Evolutionary conservation across 176 grass and related monocot species (phyloP).

Genomic region (Calamus simplicifolius): DNA sequence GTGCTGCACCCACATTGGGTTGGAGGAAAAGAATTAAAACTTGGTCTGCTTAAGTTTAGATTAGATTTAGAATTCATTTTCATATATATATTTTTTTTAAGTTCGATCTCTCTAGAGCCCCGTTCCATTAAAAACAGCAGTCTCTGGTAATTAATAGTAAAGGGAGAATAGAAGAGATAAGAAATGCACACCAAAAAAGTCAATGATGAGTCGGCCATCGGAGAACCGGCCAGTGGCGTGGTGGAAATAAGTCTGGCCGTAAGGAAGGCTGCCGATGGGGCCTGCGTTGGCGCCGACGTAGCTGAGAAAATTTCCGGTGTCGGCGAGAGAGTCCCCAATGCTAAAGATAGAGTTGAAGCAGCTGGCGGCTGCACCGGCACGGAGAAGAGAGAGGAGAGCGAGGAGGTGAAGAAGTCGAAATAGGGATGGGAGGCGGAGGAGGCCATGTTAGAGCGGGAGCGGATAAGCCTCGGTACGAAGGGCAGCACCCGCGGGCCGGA

Average conservation of each 20-base stretch:
- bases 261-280: background rate
- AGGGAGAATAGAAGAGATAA: background rate
- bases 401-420: too few species aligned
- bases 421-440: background rate
- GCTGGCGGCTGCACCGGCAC: background rate
- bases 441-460: background rate
- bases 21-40: too few species aligned
- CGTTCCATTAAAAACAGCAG: background rate
- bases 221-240: slow-evolving; percentile 1
- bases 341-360: background rate
- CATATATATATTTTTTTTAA: too few species aligned
- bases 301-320: slow-evolving; percentile 8
- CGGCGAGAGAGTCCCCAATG: slow-evolving; percentile 10
- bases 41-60: too few species aligned
- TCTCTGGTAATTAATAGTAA: background rate
- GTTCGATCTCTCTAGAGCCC: too few species aligned
- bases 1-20: background rate
- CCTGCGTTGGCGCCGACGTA: background rate
- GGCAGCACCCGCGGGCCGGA: too few species aligned
- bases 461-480: too few species aligned
- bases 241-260: slow-evolving; percentile 6
- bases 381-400: background rate
- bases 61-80: too few species aligned
- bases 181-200: background rate
- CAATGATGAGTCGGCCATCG: slow-evolving; percentile 5